phyloP scores from a whole-genome alignment of 2,329 filamentous ascomycete genomes.

The Zymoseptoria brevis region DNA sequence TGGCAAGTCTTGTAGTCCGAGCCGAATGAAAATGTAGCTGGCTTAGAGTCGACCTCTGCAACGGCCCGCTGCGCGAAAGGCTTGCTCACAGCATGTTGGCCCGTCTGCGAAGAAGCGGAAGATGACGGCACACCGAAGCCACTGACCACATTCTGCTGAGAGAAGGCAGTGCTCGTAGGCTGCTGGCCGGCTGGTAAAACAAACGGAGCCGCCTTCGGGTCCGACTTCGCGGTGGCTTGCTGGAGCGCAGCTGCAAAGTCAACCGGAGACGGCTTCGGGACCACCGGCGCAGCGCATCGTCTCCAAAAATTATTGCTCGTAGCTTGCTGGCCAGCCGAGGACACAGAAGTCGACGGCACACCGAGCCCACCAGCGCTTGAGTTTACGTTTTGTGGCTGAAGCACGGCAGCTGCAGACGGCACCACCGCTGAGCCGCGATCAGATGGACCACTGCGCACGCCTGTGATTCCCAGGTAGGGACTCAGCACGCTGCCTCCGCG shows the following conservation, averaged over 20 bases:
- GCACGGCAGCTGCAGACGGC: not conserved
- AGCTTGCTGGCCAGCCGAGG: not conserved
- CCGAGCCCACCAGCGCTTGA: not conserved
- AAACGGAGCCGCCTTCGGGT: not conserved
- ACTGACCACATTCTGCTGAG: not conserved
- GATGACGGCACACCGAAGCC: not conserved
- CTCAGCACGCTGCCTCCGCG: not conserved
- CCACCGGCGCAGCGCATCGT: not conserved
- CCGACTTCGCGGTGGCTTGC: not conserved
- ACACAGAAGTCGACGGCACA: not conserved
- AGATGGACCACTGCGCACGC: not conserved
- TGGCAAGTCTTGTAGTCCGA: not conserved
- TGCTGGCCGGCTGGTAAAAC: not conserved
- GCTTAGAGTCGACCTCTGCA: not conserved
- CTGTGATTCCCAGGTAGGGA: not conserved
- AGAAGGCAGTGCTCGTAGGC: not conserved
- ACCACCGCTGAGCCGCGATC: no score
- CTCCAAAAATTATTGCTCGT: not conserved
- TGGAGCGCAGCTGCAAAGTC: not conserved
- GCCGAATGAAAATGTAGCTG: not conserved
- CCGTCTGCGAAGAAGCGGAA: not conserved
- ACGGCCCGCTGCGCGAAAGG: not conserved
- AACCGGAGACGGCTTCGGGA: not conserved
- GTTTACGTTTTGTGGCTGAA: not conserved
- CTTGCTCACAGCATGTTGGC: not conserved